Percentiles rank a stretch among this genome's conserved stretches.
phyloP scores from a whole-genome alignment of 2,329 filamentous ascomycete species.

The Pyrenochaeta sp. region DNA sequence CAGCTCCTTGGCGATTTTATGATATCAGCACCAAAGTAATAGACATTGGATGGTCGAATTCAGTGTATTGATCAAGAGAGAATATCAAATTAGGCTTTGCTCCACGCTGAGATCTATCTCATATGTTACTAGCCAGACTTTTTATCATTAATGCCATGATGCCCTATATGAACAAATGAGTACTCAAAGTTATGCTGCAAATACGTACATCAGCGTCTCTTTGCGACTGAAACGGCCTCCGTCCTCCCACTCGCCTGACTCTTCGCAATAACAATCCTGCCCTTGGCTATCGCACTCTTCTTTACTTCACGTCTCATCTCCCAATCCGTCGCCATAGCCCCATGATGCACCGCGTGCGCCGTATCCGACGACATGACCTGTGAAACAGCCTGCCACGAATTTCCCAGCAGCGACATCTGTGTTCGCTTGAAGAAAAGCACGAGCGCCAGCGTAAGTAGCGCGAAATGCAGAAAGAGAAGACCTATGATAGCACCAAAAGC shows the following conservation, averaged over 20 bases:
- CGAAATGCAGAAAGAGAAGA: conserved; percentile 7
- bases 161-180: no score
- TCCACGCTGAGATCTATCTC: no score
- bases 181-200: no score
- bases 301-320: conserved; percentile 9
- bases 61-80: no score
- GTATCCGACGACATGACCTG: conserved; percentile 14
- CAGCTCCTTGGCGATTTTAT: no score
- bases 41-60: no score
- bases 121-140: no score
- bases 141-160: no score
- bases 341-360: conserved; percentile 7
- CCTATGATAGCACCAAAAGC: conserved; percentile 7
- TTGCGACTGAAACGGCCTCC: no score
- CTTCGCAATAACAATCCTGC: conserved; percentile 1
- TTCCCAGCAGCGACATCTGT: conserved; percentile 16
- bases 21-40: no score
- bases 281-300: background rate
- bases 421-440: conserved; percentile 9
- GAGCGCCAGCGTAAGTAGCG: conserved; percentile 2
- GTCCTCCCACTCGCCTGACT: background rate
- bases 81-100: no score
- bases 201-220: no score
- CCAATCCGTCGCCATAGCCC: conserved; percentile 8
- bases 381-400: conserved; percentile 17